Evolutionary conservation across 1,284 basidiomycete genomes (phyloP).

Genomic region (Xerocomus amazonicus): DNA sequence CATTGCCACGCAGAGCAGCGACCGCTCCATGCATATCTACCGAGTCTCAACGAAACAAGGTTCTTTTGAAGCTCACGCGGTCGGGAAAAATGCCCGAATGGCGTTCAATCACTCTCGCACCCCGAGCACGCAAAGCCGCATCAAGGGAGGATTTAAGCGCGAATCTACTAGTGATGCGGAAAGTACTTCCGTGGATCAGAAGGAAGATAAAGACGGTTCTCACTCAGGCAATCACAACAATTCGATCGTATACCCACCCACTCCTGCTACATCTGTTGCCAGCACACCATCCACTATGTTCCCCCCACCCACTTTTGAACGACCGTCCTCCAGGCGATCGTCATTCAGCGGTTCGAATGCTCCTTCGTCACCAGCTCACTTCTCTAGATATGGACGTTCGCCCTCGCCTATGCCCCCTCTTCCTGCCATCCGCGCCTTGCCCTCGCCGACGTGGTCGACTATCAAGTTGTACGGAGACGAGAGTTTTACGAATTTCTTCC

Average conservation of each 20-base stretch:
- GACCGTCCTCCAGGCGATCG: slow-evolving; percentile 73
- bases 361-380: slow-evolving; percentile 61
- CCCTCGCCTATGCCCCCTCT: slow-evolving; percentile 90
- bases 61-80: slow-evolving; percentile 79
- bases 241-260: slow-evolving; percentile 45
- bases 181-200: slow-evolving; percentile 52
- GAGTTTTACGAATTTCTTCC: slow-evolving; percentile 93
- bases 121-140: slow-evolving; percentile 48
- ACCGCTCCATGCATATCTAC: slow-evolving; percentile 89
- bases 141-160: slow-evolving; percentile 50
- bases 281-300: slow-evolving; percentile 67
- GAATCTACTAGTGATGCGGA: slow-evolving; percentile 78
- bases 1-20: slow-evolving; percentile 91
- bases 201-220: slow-evolving; percentile 30
- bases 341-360: slow-evolving; percentile 84
- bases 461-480: slow-evolving; percentile 91
- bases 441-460: slow-evolving; percentile 47
- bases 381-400: slow-evolving; percentile 69
- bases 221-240: slow-evolving; percentile 23
- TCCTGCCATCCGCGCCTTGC: slow-evolving; percentile 75
- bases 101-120: slow-evolving; percentile 64
- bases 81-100: slow-evolving; percentile 79
- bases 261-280: slow-evolving; percentile 59
- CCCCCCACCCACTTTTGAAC: slow-evolving; percentile 66
- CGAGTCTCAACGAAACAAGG: slow-evolving; percentile 74